Evolutionary conservation across 257 asterid species (phyloP).

Genomic region (Primulina huaijiensis): DNA sequence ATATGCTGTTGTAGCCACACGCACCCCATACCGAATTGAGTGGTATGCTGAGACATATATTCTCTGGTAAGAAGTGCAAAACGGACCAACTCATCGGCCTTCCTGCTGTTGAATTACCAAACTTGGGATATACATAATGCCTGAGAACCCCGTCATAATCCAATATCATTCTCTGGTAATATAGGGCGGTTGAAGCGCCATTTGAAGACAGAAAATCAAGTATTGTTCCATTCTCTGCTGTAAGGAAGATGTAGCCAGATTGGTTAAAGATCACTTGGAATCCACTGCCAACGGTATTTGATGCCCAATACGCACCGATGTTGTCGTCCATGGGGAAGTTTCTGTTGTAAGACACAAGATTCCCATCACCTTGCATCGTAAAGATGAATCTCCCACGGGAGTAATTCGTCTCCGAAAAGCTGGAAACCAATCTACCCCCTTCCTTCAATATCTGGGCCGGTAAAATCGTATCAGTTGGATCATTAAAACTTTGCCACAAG

Average conservation of each 20-base stretch:
- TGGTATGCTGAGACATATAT: conserved; percentile 28
- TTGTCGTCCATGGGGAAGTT: conserved; percentile 20
- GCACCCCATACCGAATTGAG: conserved; percentile 29
- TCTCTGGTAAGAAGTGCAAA: conserved; percentile 25
- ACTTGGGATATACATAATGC: conserved; percentile 29
- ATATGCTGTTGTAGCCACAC: conserved; percentile 44
- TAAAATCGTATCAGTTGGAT: conserved; percentile 34
- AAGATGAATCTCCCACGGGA: conserved; percentile 27
- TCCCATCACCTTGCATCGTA: conserved; percentile 22
- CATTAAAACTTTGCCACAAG: conserved; percentile 33
- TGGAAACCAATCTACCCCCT: conserved; percentile 4
- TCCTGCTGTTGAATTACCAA: background rate
- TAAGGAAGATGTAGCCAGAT: conserved; percentile 31
- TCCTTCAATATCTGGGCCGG: conserved; percentile 22
- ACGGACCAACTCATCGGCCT: conserved; percentile 30
- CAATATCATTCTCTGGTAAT: conserved; percentile 28
- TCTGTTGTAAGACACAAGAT: conserved; percentile 29
- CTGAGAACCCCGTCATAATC: conserved; percentile 36
- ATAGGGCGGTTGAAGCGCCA: background rate
- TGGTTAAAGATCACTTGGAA: conserved; percentile 26
- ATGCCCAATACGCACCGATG: conserved; percentile 14
- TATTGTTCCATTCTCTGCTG: conserved; percentile 12
- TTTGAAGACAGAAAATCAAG: background rate
- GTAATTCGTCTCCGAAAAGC: conserved; percentile 21
- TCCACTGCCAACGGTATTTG: conserved; percentile 10